Base-by-base conservation (phyloP, 106 monocot genomes). In the Chionographis japonica region DNA sequence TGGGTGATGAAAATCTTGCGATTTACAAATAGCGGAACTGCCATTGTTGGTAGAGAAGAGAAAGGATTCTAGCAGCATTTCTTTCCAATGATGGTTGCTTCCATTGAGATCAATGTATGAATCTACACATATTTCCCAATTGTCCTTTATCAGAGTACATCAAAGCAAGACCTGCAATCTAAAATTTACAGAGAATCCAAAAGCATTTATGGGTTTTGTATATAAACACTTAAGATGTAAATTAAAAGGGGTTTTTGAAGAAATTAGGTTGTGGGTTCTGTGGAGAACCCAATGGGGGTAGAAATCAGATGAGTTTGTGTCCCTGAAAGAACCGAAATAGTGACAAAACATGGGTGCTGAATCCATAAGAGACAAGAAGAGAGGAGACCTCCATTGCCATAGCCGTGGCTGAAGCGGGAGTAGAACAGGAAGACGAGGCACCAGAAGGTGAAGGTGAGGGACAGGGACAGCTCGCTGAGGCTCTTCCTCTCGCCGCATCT, bases 401-500 rank as follows among this genome's bases (percentile, higher is more conserved):
- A 43, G 42, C 61, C 55, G 27, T 37, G 65, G 52, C 73, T 40
- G 38, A 81, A 61, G 49, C 72, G 67, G 43, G 71, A 76, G 27
- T 61, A 60, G 39, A 71, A 71, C 46, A 80, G 59, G 62, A 81
- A 72, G 67, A 76, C 59, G 61, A 81, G 65, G 53, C 75, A 75
- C 69, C 75, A 80, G 20, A 56, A 61, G 49, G 70, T 69, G 49
- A 75, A 68, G 36, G 52, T 59, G 19, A 75, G 68, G 40, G 81
- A 76, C 58, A 81, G 37, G 10, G 76, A 76, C 16, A 81, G 40
- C 81, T 76, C 76, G 54, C 66, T 67, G 27, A 81, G 58, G 60
- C 67, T 52, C 40, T 40, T 72, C 18, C 56, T 62, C 37, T 14
- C 15, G 4, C 42, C 49, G 3, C 36, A 15, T 8, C 3, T 2